These are phyloP conservation scores for Citropsis articulata DNA, from an alignment of 345 rosid genomes.

Conservation along the genomic window DNA sequence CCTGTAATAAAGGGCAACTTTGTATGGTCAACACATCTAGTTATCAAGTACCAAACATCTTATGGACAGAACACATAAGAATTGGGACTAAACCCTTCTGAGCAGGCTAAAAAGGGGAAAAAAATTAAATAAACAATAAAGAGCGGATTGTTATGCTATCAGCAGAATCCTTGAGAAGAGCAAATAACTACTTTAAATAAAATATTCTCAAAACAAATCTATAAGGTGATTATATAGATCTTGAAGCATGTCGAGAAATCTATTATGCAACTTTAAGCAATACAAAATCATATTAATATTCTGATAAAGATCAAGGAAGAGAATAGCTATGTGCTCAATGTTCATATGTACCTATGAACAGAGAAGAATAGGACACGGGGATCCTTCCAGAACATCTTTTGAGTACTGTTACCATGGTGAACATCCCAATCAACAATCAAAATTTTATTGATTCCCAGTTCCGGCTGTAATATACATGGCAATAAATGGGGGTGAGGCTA, in stretches of 20 bases:
- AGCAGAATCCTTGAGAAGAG: constrained; percentile 3
- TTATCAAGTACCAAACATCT: background rate
- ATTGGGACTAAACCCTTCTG: background rate
- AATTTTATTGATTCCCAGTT: constrained; percentile 72
- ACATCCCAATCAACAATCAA: constrained; percentile 98
- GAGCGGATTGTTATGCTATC: background rate
- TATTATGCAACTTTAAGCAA: background rate
- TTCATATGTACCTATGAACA: constrained; percentile 73
- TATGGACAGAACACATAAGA: background rate
- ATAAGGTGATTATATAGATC: constrained; percentile 8
- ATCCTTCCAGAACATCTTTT: constrained; percentile 86
- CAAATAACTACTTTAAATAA: background rate
- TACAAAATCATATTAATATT: background rate
- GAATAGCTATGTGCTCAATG: constrained; percentile 3
- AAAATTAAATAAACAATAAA: background rate
- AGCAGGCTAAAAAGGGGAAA: background rate
- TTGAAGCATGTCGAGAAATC: background rate
- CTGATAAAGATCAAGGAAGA: background rate
- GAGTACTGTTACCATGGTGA: constrained; percentile 97
- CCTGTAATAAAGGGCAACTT: constrained; percentile 41
- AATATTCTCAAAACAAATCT: background rate
- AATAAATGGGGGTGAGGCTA: constrained; percentile 1
- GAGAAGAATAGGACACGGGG: constrained; percentile 93
- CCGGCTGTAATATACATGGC: constrained; percentile 39
- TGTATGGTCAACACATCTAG: constrained; percentile 3